Evolutionary conservation across 345 rosid genomes (phyloP).

Genomic region (Cardamine resedifolia): DNA sequence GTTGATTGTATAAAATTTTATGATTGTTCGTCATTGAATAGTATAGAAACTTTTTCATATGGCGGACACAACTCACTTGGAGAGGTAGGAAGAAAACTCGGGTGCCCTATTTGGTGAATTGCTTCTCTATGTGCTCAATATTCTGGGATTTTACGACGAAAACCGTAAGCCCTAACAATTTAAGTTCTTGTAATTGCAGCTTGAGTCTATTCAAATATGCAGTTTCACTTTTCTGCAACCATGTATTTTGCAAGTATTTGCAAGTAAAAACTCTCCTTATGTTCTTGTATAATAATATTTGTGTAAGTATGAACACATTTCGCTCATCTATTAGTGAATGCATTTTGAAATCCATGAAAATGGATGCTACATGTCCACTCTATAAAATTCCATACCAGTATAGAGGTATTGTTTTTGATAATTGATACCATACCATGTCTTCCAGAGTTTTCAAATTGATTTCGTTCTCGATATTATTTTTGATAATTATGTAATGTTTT

Average conservation of each 20-base stretch:
- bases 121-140: neutral
- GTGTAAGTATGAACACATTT: too few relatives aligned
- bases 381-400: conserved; percentile 73
- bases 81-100: conserved; percentile 92
- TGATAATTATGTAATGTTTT: conserved; percentile 9
- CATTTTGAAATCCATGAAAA: conserved; percentile 75
- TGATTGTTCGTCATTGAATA: too few relatives aligned
- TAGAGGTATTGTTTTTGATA: conserved; percentile 74
- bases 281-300: too few relatives aligned
- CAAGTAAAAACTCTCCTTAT: too few relatives aligned
- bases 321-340: too few relatives aligned
- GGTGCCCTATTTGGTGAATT: conserved; percentile 83
- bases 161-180: too few relatives aligned
- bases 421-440: too few relatives aligned
- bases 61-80: conserved; percentile 66
- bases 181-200: too few relatives aligned
- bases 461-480: neutral
- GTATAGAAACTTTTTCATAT: conserved; percentile 17
- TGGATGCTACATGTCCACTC: conserved; percentile 67
- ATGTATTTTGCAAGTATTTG: too few relatives aligned
- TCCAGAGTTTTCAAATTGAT: neutral
- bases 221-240: too few relatives aligned
- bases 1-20: too few relatives aligned
- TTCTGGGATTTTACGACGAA: neutral
- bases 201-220: too few relatives aligned